These are phyloP conservation scores for Aspergillus pseudonomiae DNA, from an alignment of 2,329 filamentous ascomycete species.

Conservation along the genomic window DNA sequence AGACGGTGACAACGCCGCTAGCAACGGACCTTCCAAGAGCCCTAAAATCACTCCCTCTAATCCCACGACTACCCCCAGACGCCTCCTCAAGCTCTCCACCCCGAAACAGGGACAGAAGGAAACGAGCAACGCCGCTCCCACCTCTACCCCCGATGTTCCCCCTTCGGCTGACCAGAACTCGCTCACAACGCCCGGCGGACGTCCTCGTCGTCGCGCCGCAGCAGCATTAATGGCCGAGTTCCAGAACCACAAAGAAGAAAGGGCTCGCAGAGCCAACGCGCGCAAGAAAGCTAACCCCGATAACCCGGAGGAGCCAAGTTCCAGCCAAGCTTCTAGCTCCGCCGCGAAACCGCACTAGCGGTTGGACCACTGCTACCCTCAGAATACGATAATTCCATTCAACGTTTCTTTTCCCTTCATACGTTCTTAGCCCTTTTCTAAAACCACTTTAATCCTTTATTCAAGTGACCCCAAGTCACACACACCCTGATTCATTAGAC, in stretches of 20 bases:
- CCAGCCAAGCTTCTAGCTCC: not conserved
- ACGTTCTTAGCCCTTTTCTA: not conserved
- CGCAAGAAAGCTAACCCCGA: constrained; percentile 15
- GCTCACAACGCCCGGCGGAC: constrained; percentile 18
- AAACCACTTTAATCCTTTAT: not conserved
- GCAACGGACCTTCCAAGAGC: constrained; percentile 6
- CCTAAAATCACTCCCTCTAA: not conserved
- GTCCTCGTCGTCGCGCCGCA: constrained; percentile 28
- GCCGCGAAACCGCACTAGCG: not conserved
- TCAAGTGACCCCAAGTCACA: constrained; percentile 2
- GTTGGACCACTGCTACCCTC: not conserved
- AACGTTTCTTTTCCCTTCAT: not conserved
- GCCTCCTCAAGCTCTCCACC: constrained; percentile 3
- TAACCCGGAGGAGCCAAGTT: constrained; percentile 2
- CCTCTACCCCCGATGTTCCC: constrained; percentile 3
- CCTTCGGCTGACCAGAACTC: constrained; percentile 2
- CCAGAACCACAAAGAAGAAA: constrained; percentile 22
- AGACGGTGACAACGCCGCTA: not conserved
- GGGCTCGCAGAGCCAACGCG: constrained; percentile 21
- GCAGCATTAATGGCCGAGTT: constrained; percentile 25
- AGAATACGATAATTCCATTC: not conserved
- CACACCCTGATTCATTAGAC: not conserved
- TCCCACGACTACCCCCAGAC: not conserved
- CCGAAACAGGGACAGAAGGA: not conserved
- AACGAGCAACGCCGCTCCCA: not conserved